phyloP scores from a whole-genome alignment of 164 flowering plant species.

The Paratinospora sagittata region DNA sequence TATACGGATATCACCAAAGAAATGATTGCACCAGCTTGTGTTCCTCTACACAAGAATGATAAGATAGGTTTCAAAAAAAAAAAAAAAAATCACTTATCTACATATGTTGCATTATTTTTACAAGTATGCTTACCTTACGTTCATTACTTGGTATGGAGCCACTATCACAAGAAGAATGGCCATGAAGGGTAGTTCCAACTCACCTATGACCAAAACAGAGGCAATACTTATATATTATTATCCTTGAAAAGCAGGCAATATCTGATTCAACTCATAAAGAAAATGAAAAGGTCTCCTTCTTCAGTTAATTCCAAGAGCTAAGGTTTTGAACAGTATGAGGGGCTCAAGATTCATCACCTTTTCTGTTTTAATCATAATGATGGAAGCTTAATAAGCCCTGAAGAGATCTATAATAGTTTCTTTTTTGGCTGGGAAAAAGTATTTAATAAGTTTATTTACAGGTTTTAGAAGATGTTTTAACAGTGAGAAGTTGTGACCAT shows the following conservation, averaged over 20 bases:
- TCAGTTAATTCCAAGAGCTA: neutral
- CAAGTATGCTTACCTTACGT: constrained; percentile 39
- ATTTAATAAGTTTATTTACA: too few species aligned
- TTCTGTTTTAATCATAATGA: too few species aligned
- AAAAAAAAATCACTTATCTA: neutral
- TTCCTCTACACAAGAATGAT: constrained; percentile 45
- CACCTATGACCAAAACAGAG: constrained; percentile 37
- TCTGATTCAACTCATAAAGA: neutral
- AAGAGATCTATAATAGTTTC: too few species aligned
- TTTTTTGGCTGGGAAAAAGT: too few species aligned
- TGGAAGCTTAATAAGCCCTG: too few species aligned
- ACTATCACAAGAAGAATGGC: constrained; percentile 60
- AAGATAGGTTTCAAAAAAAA: neutral
- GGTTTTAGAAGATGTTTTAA: too few species aligned
- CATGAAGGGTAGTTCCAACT: constrained; percentile 69
- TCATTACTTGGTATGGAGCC: constrained; percentile 58
- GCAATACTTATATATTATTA: neutral
- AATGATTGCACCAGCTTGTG: constrained; percentile 53
- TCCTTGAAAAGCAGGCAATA: neutral
- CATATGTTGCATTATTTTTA: neutral
- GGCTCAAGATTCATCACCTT: too few species aligned
- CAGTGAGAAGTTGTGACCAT: too few species aligned
- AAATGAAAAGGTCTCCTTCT: neutral
- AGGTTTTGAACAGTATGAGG: neutral
- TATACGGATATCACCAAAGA: constrained; percentile 58